Evolutionary conservation across 306 rosid genomes (phyloP), one percentile per base, ranked within the genome.

Genomic region (Quercus variabilis): DNA sequence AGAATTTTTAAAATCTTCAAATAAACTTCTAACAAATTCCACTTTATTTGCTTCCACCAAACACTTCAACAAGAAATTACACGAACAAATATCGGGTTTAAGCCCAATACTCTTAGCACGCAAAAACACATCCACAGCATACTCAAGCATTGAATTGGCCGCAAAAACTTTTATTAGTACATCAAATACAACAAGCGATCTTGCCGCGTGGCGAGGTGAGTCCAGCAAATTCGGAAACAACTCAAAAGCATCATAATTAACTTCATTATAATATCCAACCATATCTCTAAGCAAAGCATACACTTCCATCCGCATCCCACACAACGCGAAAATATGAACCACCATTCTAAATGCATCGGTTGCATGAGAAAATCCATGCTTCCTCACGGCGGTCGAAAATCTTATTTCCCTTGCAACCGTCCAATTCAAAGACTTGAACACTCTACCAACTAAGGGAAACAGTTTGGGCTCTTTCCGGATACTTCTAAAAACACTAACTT

Each of bases 61-160:
- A 74, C 94, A 88, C 78, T 92, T 90, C 81, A 92, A 78, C 89
- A 92, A 79, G 85, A 92, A 87, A 76, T 92, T 92, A 77, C 94
- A 88, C 1, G 88, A 74, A 73, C 10, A 51, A 38, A 88, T 83
- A 82, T 78, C 55, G 28, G 84, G 88, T 59, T 73, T 60, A 84
- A 83, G 76, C 58, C 90, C 90, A 70, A 77, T 20, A 59, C 62
- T 74, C 81, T 81, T 90, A 65, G 83, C 88, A 73, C 73, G 81
- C 78, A 84, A 14, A 87, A 79, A 86, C 65, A 90, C 93, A 64
- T 86, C 81, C 25, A 79, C 68, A 31, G 94, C 88, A 54, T 88
- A 83, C 80, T 88, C 91, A 83, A 87, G 87, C 97, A 90, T 88
- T 26, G 87, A 81, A 70, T 87, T 85, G 33, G 86, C 85, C 9